phyloP scores from a whole-genome alignment of 768 basidiomycete species.

The Tylopilus rubrobrunneus region DNA sequence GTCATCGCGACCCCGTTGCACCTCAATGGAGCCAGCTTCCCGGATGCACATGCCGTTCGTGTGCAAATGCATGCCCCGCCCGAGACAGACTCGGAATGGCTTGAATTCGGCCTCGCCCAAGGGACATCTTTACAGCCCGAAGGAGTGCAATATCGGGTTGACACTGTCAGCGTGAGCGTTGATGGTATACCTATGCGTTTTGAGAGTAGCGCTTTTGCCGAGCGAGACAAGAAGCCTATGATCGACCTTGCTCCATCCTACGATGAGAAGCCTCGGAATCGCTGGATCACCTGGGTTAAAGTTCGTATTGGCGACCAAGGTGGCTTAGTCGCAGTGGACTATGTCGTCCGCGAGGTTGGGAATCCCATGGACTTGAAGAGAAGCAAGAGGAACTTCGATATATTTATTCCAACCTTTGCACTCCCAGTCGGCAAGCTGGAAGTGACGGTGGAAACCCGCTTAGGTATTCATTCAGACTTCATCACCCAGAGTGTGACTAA shows the following conservation, averaged over 20 bases:
- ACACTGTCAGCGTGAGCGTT: conserved; percentile 51
- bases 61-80: conserved; percentile 53
- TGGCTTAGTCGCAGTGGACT: conserved; percentile 58
- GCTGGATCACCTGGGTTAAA: conserved; percentile 66
- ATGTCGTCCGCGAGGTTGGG: conserved; percentile 46
- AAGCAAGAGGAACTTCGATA: conserved; percentile 35
- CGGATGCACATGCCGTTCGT: conserved; percentile 57
- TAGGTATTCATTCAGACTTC: conserved; percentile 41
- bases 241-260: conserved; percentile 40
- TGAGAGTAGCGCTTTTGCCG: conserved; percentile 45
- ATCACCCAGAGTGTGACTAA: conserved; percentile 4
- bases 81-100: conserved; percentile 61
- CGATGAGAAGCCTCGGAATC: conserved; percentile 51
- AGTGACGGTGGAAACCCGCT: conserved; percentile 49
- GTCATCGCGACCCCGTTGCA: conserved; percentile 52
- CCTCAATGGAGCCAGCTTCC: conserved; percentile 20
- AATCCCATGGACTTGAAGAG: conserved; percentile 26
- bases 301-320: conserved; percentile 50
- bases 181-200: conserved; percentile 63
- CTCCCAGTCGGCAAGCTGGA: conserved; percentile 66
- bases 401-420: conserved; percentile 69
- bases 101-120: conserved; percentile 71
- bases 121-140: conserved; percentile 20
- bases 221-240: conserved; percentile 32
- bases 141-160: conserved; percentile 40